Percentiles rank a stretch among this genome's conserved stretches.
Conservation (phyloP, 257 asterid species). For the Solanum virginianum region DNA sequence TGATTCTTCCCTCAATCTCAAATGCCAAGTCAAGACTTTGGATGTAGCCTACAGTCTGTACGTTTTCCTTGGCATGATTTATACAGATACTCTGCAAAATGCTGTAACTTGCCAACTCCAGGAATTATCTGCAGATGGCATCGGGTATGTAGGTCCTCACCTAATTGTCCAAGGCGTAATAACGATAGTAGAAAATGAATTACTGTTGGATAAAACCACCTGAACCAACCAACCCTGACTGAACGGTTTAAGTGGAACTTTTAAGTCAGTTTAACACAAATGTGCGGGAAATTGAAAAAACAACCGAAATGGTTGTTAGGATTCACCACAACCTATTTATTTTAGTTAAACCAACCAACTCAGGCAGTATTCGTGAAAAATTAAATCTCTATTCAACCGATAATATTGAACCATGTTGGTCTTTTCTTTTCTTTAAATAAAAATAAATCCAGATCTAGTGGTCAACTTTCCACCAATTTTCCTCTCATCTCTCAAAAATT, state of each 20-base stretch:
- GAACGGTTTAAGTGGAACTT: neutral
- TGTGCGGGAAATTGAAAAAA: no score
- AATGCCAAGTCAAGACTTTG: neutral
- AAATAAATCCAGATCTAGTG: neutral
- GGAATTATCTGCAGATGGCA: neutral
- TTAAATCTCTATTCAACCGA: no score
- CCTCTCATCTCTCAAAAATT: neutral
- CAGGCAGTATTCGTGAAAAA: no score
- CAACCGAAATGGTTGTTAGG: neutral
- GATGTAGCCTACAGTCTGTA: neutral
- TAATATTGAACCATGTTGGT: no score
- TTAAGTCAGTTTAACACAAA: neutral
- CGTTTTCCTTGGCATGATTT: neutral
- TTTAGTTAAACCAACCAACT: no score
- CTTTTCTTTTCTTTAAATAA: no score
- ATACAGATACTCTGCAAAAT: neutral
- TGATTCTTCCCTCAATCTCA: neutral
- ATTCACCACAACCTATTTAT: no score
- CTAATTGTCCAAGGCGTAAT: neutral
- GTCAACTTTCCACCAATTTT: neutral
- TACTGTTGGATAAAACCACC: neutral
- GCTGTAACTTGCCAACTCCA: neutral
- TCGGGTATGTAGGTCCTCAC: neutral
- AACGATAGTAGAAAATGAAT: neutral
- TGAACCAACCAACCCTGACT: neutral